These are phyloP conservation scores for Suillus bovinus DNA, from an alignment of 768 basidiomycete species.

Conservation along the genomic window DNA sequence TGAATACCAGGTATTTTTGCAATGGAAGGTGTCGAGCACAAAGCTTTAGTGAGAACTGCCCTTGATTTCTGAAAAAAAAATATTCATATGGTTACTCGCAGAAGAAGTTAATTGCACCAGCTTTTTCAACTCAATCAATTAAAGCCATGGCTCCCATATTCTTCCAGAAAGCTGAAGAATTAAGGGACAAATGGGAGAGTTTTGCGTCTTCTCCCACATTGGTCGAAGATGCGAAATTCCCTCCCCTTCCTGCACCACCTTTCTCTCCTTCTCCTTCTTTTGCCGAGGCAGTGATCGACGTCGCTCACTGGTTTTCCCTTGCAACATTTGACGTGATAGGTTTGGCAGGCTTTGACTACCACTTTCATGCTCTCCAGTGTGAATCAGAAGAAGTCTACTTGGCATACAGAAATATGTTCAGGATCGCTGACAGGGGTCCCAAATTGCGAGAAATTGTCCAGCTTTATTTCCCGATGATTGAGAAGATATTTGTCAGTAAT, in stretches of 20 bases:
- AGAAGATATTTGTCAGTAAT: conserved; percentile 44
- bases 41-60: conserved; percentile 33
- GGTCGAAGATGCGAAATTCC: neutral
- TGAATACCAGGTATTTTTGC: conserved; percentile 45
- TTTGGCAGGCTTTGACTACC: conserved; percentile 54
- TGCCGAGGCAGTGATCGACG: conserved; percentile 40
- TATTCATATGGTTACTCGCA: conserved; percentile 14
- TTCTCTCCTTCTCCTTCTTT: conserved; percentile 4
- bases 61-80: neutral
- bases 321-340: conserved; percentile 67
- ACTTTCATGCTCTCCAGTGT: conserved; percentile 49
- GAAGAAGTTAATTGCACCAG: conserved; percentile 51
- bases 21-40: conserved; percentile 52
- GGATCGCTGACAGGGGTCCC: conserved; percentile 47
- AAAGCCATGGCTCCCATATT: conserved; percentile 48
- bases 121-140: conserved; percentile 47
- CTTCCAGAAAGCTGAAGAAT: conserved; percentile 51
- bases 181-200: conserved; percentile 44
- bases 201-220: conserved; percentile 22
- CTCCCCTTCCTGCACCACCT: conserved; percentile 13
- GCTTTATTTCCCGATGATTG: conserved; percentile 47
- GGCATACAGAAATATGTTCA: conserved; percentile 52
- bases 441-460: conserved; percentile 41
- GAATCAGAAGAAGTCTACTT: conserved; percentile 49
- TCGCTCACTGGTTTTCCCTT: conserved; percentile 59